Percentiles rank a stretch among this genome's conserved stretches.
Conservation (phyloP, 176 grass and related monocot species). For the Oryza meyeriana region DNA sequence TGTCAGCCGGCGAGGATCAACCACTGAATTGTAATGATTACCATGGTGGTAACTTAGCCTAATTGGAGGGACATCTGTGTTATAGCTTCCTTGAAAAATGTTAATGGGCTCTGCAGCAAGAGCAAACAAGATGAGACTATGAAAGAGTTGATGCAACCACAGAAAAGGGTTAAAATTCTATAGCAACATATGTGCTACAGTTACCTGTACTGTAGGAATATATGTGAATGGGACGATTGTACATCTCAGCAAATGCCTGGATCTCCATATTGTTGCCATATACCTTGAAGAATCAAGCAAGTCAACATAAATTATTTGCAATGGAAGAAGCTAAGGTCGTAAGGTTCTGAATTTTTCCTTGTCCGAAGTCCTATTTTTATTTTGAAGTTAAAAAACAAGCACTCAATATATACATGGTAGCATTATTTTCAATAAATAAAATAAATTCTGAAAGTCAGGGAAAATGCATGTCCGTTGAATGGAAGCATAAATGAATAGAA, state of each 20-base stretch:
- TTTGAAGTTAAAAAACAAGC: neutral
- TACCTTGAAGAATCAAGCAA: slow-evolving; percentile 50
- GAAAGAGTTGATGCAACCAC: neutral
- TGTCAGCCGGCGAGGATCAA: slow-evolving; percentile 78
- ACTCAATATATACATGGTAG: neutral
- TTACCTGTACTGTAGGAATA: slow-evolving; percentile 92
- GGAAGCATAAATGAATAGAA: neutral
- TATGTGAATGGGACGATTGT: slow-evolving; percentile 97
- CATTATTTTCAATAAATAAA: neutral
- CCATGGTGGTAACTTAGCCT: slow-evolving; percentile 96
- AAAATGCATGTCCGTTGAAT: neutral
- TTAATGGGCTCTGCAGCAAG: slow-evolving; percentile 89
- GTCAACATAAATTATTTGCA: slow-evolving; percentile 18
- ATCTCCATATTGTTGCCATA: slow-evolving; percentile 99
- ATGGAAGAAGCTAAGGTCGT: neutral
- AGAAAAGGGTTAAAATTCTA: slow-evolving; percentile 13
- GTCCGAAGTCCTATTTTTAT: neutral
- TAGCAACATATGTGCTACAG: neutral
- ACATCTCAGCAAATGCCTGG: slow-evolving; percentile 99
- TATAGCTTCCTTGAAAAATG: slow-evolving; percentile 98
- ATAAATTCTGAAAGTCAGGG: neutral
- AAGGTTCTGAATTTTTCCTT: neutral
- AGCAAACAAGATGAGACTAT: slow-evolving; percentile 26
- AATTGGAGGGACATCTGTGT: slow-evolving; percentile 87
- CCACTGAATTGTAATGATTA: slow-evolving; percentile 98